phyloP scores from a whole-genome alignment of 2,329 filamentous ascomycete species.

The Alternaria metachromatica region DNA sequence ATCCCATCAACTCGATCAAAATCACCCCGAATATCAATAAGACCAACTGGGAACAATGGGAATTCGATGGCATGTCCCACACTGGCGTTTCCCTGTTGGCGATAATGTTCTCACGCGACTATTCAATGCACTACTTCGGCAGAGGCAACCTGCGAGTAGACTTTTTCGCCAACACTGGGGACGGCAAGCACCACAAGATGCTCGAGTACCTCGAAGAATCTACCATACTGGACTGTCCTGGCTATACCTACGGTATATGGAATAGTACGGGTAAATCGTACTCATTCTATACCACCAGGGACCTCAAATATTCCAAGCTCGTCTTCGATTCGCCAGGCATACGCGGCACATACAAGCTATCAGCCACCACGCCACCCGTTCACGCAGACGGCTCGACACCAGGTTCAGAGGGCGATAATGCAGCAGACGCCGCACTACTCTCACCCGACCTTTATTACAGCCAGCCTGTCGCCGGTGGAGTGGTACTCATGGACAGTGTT shows the following conservation, averaged over 20 bases:
- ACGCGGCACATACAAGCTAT: background rate
- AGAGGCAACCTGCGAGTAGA: background rate
- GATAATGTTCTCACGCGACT: background rate
- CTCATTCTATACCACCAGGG: background rate
- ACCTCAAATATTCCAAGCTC: background rate
- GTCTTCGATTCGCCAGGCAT: background rate
- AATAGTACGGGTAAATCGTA: background rate
- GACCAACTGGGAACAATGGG: background rate
- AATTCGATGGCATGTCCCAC: background rate
- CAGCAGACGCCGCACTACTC: background rate
- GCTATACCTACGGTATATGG: background rate
- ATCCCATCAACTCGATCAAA: background rate
- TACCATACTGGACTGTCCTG: background rate
- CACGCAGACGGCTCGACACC: background rate
- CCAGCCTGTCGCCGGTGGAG: background rate
- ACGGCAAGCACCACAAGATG: background rate
- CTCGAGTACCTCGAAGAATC: background rate
- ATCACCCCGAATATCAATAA: background rate
- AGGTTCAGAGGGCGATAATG: background rate
- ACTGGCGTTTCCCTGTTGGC: background rate
- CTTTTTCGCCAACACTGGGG: background rate
- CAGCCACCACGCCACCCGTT: background rate
- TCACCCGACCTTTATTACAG: background rate
- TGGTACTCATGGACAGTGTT: background rate
- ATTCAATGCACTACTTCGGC: background rate